phyloP scores from a whole-genome alignment of 1,284 basidiomycete genomes.

The Cronartium quercuum region DNA sequence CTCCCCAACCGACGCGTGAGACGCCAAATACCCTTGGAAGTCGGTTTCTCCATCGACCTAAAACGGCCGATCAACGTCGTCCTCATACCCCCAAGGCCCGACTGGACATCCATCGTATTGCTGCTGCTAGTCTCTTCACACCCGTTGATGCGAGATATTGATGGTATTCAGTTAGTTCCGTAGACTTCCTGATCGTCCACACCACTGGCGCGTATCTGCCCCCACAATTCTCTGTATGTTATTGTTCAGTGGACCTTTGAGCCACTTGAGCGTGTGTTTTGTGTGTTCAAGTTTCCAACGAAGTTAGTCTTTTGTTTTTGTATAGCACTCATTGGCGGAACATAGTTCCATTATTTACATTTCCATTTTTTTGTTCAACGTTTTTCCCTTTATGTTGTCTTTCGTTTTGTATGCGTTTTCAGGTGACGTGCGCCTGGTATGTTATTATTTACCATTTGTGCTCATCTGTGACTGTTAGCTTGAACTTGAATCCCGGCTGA shows the following conservation, averaged over 20 bases:
- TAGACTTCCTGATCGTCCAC: not conserved
- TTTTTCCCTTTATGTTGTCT: not conserved
- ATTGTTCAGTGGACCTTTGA: not conserved
- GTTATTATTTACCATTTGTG: not conserved
- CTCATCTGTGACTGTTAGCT: not conserved
- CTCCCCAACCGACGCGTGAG: conserved; percentile 32
- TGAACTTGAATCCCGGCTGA: not conserved
- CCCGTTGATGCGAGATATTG: conserved; percentile 5
- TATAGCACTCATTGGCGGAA: not conserved
- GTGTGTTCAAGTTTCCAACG: not conserved
- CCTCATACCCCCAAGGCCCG: conserved; percentile 28
- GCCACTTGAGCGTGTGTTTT: no score
- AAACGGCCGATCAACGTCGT: conserved; percentile 35
- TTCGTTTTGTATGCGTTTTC: not conserved
- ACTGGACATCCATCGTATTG: conserved; percentile 33
- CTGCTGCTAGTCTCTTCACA: conserved; percentile 31
- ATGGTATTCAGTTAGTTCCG: no score
- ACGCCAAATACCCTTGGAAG: conserved; percentile 24
- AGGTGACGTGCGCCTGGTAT: no score
- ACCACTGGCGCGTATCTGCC: no score
- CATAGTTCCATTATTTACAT: not conserved
- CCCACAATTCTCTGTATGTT: not conserved
- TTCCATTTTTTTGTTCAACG: not conserved
- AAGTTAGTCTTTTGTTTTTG: not conserved
- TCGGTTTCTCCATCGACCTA: conserved; percentile 25